phyloP scores from a whole-genome alignment of 768 basidiomycete species.

The Hygrocybe coccinea region DNA sequence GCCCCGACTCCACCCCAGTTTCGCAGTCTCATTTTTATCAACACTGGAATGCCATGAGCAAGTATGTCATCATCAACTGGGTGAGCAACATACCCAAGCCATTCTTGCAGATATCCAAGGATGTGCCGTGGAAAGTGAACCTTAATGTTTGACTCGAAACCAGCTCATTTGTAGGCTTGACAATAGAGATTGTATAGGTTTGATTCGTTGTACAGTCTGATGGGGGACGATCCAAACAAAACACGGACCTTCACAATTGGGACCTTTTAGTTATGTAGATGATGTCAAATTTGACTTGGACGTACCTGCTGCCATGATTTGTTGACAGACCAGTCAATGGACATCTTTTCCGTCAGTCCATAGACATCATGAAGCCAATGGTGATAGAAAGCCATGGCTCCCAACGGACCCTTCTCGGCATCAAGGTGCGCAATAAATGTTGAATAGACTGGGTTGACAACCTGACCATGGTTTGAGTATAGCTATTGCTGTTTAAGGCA shows the following conservation, averaged over 20 bases:
- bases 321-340: conserved; percentile 27
- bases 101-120: conserved; percentile 15
- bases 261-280: conserved; percentile 21
- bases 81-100: conserved; percentile 16
- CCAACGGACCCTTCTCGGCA: conserved; percentile 24
- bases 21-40: conserved; percentile 17
- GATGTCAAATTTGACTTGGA: conserved; percentile 15
- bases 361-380: conserved; percentile 26
- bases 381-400: conserved; percentile 24
- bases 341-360: conserved; percentile 10
- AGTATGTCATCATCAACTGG: not conserved
- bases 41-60: conserved; percentile 15
- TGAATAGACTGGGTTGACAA: conserved; percentile 27
- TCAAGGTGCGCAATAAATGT: conserved; percentile 25
- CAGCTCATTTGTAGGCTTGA: too few species aligned
- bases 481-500: not conserved
- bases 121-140: too few species aligned
- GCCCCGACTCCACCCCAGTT: conserved; percentile 24
- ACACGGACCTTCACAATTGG: conserved; percentile 21
- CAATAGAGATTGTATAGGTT: too few species aligned
- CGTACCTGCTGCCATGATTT: conserved; percentile 25
- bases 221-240: too few species aligned
- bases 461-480: conserved; percentile 12
- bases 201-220: too few species aligned
- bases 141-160: too few species aligned